These are phyloP conservation scores for Lobosporangium transversale DNA, from an alignment of 192 early-diverging fungal genomes.

Conservation along the genomic window DNA sequence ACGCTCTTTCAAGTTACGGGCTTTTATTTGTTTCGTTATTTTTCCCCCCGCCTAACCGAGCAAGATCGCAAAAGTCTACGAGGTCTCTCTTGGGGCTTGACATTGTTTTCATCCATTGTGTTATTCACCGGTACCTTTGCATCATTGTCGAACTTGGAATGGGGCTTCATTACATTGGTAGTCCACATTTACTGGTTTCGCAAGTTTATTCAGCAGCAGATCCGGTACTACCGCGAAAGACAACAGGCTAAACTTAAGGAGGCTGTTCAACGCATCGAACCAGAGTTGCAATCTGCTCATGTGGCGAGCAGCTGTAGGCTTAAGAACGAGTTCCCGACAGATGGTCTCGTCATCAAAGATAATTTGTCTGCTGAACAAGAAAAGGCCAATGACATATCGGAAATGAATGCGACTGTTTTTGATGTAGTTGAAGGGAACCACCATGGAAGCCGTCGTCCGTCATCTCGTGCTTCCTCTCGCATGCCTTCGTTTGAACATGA, in stretches of 20 bases:
- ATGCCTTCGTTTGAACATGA: not conserved
- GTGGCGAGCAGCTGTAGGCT: no score
- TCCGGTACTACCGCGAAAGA: constrained; percentile 25
- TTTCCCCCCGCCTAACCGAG: constrained; percentile 10
- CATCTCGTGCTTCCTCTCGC: not conserved
- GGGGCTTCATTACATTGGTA: constrained; percentile 21
- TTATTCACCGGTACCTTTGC: constrained; percentile 42
- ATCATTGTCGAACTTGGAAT: constrained; percentile 35
- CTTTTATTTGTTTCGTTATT: constrained; percentile 26
- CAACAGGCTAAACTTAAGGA: not conserved
- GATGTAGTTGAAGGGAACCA: not conserved
- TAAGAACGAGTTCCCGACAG: no score
- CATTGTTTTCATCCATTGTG: constrained; percentile 38
- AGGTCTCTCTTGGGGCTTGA: constrained; percentile 38
- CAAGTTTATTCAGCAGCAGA: constrained; percentile 43
- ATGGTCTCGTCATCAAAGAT: not conserved
- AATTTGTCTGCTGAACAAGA: not conserved
- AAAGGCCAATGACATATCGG: not conserved
- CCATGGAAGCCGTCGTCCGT: not conserved
- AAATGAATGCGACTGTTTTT: no score
- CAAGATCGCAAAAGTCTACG: not conserved
- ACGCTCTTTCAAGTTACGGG: constrained; percentile 21
- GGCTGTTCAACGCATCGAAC: not conserved
- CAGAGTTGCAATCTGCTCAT: not conserved
- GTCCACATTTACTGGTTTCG: constrained; percentile 45